Evolutionary conservation across 1,139 yeast species (phyloP).

Genomic region (Geotrichum cucujoidarum): DNA sequence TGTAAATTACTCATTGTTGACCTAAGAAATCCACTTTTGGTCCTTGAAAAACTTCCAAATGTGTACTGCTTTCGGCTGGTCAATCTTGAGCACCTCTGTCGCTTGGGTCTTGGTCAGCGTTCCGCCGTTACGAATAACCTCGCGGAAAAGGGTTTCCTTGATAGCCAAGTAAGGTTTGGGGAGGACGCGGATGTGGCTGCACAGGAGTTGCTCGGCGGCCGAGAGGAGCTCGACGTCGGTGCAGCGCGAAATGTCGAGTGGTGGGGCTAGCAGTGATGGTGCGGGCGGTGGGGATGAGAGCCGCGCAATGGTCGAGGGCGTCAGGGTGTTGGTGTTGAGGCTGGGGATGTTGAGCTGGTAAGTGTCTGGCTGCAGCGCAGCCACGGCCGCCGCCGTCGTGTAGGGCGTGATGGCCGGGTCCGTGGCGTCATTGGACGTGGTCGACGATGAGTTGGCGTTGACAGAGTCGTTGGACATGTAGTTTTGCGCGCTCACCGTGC

Average conservation of each 20-base stretch:
- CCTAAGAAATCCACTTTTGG: conserved; percentile 67
- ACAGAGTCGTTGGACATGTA: conserved; percentile 13
- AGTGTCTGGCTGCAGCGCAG: conserved; percentile 10
- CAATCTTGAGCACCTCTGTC: conserved; percentile 75
- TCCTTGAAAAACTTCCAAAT: conserved; percentile 88
- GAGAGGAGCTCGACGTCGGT: conserved; percentile 79
- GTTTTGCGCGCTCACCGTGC: conserved; percentile 10
- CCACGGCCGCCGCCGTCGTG: conserved; percentile 18
- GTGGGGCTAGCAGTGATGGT: conserved; percentile 33
- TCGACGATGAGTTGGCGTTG: neutral
- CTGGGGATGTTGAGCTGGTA: conserved; percentile 12
- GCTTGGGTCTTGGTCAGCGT: conserved; percentile 76
- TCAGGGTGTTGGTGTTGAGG: conserved; percentile 19
- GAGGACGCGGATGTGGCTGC: conserved; percentile 73
- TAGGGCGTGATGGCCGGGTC: conserved; percentile 1
- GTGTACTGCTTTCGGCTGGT: conserved; percentile 77
- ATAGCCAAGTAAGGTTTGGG: conserved; percentile 95
- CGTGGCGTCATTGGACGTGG: neutral
- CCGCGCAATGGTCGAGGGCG: conserved; percentile 18
- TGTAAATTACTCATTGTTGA: neutral
- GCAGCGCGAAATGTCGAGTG: conserved; percentile 70
- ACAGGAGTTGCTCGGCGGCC: conserved; percentile 78
- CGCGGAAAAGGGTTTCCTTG: conserved; percentile 86
- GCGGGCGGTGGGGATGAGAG: conserved; percentile 12
- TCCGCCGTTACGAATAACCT: conserved; percentile 81